Evolutionary conservation across 768 basidiomycete species (phyloP).

Genomic region (Coprinopsis marcescibilis): DNA sequence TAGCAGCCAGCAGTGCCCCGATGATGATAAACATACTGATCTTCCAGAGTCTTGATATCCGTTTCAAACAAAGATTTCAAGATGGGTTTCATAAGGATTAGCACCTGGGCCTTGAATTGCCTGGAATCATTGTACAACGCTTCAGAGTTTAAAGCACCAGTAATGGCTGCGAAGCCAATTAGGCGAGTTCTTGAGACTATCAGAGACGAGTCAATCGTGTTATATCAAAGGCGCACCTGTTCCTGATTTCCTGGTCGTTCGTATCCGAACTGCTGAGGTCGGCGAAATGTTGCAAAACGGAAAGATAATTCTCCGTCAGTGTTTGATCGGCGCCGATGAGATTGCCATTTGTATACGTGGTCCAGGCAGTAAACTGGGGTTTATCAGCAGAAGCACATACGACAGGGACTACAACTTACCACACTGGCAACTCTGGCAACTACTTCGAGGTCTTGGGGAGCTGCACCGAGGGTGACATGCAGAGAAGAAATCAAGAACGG

Average conservation of each 20-base stretch:
- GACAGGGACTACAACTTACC: constrained; percentile 38
- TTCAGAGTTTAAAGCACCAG: constrained; percentile 77
- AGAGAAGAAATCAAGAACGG: constrained; percentile 63
- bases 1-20: not conserved
- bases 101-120: constrained; percentile 70
- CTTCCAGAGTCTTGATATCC: constrained; percentile 50
- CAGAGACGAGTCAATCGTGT: too few relatives aligned
- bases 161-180: constrained; percentile 79
- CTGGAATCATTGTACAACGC: constrained; percentile 68
- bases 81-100: constrained; percentile 65
- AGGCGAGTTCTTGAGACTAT: constrained; percentile 59
- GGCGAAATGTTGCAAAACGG: constrained; percentile 60
- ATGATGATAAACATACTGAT: constrained; percentile 49
- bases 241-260: constrained; percentile 65
- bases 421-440: constrained; percentile 73
- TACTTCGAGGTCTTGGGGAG: constrained; percentile 68
- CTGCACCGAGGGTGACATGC: constrained; percentile 45
- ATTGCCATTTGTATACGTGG: constrained; percentile 85
- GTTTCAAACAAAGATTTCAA: constrained; percentile 63
- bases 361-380: constrained; percentile 83
- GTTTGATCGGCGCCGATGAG: constrained; percentile 71
- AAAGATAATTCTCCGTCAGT: constrained; percentile 66
- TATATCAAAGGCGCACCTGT: constrained; percentile 48
- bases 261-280: constrained; percentile 46
- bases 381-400: not conserved